Conservation (phyloP, 441 rosid species). For the Mallotus repandus region DNA sequence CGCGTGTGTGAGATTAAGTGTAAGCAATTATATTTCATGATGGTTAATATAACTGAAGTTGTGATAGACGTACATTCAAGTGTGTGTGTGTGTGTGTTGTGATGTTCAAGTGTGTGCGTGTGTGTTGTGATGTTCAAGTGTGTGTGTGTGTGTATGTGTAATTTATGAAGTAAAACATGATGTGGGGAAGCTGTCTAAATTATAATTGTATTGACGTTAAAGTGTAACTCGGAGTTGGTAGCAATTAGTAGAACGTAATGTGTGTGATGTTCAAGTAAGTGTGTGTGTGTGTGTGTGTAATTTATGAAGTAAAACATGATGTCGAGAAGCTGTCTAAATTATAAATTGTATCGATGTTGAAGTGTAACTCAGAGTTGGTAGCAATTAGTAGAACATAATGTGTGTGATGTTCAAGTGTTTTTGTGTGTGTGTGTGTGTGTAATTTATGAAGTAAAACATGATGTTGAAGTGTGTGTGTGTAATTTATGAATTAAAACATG, state of each 20-base stretch:
- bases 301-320: not conserved
- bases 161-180: not conserved
- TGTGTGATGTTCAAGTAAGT: too few species aligned
- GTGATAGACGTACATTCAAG: too few species aligned
- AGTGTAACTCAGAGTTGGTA: not conserved
- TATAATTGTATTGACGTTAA: not conserved
- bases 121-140: too few species aligned
- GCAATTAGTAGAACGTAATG: not conserved
- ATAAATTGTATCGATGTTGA: not conserved
- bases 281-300: not conserved
- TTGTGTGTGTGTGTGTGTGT: too few species aligned
- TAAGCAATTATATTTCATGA: too few species aligned
- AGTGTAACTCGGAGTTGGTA: not conserved
- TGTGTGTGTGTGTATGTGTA: not conserved
- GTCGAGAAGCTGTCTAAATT: not conserved
- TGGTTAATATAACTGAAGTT: too few species aligned
- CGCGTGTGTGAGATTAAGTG: too few species aligned
- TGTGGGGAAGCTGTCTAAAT: not conserved
- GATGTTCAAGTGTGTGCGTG: too few species aligned
- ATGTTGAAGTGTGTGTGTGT: too few species aligned
- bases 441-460: not conserved
- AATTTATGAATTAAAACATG: not conserved
- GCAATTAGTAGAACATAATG: not conserved
- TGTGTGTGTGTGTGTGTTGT: too few species aligned
- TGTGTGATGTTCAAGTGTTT: too few species aligned